A percentile compares a stretch with the other conserved stretches of the same genome.
Conservation (phyloP, 225 moss, liverwort and hornwort species). For the Ulota crispa region DNA sequence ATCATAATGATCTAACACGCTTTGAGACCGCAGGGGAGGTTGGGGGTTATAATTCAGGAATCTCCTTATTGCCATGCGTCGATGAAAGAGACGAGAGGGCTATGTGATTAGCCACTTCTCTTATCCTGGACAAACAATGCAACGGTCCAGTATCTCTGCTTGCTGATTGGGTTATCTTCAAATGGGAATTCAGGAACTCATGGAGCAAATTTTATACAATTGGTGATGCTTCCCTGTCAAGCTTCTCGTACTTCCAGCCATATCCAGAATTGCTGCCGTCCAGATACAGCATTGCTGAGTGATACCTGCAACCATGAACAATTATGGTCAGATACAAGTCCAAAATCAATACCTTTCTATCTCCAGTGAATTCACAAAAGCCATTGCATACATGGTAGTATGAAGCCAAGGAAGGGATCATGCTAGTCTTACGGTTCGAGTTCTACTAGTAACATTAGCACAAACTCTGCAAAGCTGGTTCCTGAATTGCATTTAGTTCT, state of each 20-base stretch:
- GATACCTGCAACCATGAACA: slow-evolving; percentile 17
- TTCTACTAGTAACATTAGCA: neutral
- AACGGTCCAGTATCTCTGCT: neutral
- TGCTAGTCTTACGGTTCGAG: neutral
- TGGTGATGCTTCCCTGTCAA: neutral
- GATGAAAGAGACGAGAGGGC: neutral
- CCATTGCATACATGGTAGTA: neutral
- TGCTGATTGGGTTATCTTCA: neutral
- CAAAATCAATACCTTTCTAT: neutral
- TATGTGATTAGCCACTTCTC: neutral
- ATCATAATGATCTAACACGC: neutral
- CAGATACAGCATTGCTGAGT: slow-evolving; percentile 31
- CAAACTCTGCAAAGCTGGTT: neutral
- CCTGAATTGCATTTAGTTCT: neutral
- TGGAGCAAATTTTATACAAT: neutral
- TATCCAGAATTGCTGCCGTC: slow-evolving; percentile 27
- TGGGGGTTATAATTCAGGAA: neutral
- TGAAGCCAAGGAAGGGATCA: neutral
- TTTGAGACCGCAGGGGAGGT: neutral
- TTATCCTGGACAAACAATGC: neutral
- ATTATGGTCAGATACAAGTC: neutral
- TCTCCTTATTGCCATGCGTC: neutral
- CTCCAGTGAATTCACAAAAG: neutral
- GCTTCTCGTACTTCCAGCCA: slow-evolving; percentile 35
- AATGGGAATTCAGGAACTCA: neutral